Conservation (phyloP, 2,329 filamentous ascomycete species). For the Ophiostoma quercus region DNA sequence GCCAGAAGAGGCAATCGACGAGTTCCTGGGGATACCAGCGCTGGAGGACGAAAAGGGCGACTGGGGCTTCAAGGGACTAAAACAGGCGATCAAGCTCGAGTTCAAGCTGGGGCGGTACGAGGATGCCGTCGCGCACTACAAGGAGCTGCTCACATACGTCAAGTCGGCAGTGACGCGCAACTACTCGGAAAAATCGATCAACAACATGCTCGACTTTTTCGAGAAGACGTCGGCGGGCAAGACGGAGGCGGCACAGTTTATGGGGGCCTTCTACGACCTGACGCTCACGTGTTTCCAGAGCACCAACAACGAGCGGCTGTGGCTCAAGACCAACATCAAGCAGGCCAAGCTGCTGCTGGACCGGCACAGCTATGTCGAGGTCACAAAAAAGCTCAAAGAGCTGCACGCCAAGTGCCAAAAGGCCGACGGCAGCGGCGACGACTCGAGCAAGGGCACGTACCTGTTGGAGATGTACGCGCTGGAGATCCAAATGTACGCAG, state of each 20-base stretch:
- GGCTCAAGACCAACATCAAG: conserved; percentile 98
- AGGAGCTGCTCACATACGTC: conserved; percentile 92
- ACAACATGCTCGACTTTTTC: conserved; percentile 97
- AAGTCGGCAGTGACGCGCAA: conserved; percentile 95
- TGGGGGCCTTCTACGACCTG: conserved; percentile 92
- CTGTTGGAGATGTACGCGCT: conserved; percentile 91
- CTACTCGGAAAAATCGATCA: conserved; percentile 98
- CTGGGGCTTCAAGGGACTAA: conserved; percentile 97
- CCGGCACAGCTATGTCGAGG: conserved; percentile 75
- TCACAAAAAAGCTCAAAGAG: conserved; percentile 79
- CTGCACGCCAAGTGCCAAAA: conserved; percentile 84
- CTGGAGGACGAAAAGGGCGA: conserved; percentile 90
- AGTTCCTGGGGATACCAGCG: conserved; percentile 82
- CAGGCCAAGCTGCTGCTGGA: conserved; percentile 86
- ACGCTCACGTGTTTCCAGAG: conserved; percentile 93
- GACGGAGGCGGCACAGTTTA: conserved; percentile 67
- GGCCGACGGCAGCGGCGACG: conserved; percentile 78
- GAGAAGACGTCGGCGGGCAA: conserved; percentile 78
- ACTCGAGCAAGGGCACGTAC: conserved; percentile 94
- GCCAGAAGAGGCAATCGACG: conserved; percentile 80
- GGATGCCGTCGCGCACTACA: conserved; percentile 85
- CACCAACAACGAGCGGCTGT: conserved; percentile 94
- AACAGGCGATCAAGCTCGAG: conserved; percentile 96
- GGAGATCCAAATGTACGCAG: conserved; percentile 98
- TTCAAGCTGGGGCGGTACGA: conserved; percentile 88